phyloP scores from a whole-genome alignment of 495 filamentous ascomycete species.

The Penicillium egyptiacum region DNA sequence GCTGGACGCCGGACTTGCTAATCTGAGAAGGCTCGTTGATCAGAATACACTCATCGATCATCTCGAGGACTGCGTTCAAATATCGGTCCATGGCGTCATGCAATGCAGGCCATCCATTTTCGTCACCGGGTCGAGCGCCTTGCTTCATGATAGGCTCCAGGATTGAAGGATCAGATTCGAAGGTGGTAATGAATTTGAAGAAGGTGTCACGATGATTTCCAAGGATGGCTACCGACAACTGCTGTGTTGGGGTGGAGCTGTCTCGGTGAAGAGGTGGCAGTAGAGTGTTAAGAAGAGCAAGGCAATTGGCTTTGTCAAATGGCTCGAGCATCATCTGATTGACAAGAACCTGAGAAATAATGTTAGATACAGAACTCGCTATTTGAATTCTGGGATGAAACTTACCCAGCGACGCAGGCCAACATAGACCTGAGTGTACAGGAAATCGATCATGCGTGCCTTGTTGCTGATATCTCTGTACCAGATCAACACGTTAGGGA shows the following conservation, averaged over 20 bases:
- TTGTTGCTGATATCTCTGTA: slow-evolving; percentile 52
- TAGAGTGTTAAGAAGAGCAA: slow-evolving; percentile 77
- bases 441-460: slow-evolving; percentile 55
- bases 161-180: slow-evolving; percentile 59
- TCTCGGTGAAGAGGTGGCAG: slow-evolving; percentile 57
- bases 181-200: slow-evolving; percentile 63
- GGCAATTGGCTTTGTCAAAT: slow-evolving; percentile 67
- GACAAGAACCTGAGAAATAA: slow-evolving; percentile 56
- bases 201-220: slow-evolving; percentile 62
- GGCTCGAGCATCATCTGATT: slow-evolving; percentile 67
- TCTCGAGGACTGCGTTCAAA: slow-evolving; percentile 55
- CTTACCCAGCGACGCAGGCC: slow-evolving; percentile 70
- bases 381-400: not conserved
- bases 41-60: slow-evolving; percentile 60
- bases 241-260: slow-evolving; percentile 50
- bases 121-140: slow-evolving; percentile 49
- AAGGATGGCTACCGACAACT: slow-evolving; percentile 55
- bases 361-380: slow-evolving; percentile 18
- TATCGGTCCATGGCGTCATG: slow-evolving; percentile 60
- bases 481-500: slow-evolving; percentile 57
- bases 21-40: slow-evolving; percentile 51
- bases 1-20: slow-evolving; percentile 28
- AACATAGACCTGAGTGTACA: slow-evolving; percentile 67
- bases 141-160: slow-evolving; percentile 57
- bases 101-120: slow-evolving; percentile 58